Percentiles rank a stretch among this genome's conserved stretches.
Conservation (phyloP, 805 yeast genomes). For the Candida maesae region DNA sequence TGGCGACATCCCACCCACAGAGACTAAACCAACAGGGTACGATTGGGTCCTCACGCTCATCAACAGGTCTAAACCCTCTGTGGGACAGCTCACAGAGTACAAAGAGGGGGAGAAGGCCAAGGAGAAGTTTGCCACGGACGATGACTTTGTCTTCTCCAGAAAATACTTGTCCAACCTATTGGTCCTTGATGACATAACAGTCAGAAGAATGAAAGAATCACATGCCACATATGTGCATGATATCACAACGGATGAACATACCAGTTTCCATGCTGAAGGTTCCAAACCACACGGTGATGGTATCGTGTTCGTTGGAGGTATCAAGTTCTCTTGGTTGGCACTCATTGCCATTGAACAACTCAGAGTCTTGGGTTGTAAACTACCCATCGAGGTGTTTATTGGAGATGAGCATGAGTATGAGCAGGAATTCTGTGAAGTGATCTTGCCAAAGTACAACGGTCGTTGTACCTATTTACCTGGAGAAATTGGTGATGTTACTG, state of each 20-base stretch:
- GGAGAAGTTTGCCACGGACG: conserved; percentile 39
- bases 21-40: conserved; percentile 9
- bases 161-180: conserved; percentile 43
- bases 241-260: conserved; percentile 36
- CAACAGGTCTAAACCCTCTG: conserved; percentile 33
- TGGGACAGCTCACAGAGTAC: conserved; percentile 42
- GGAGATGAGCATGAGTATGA: conserved; percentile 66
- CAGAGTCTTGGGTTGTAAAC: conserved; percentile 53
- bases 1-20: not conserved
- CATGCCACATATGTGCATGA: conserved; percentile 35
- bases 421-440: conserved; percentile 54
- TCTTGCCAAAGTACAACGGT: conserved; percentile 58
- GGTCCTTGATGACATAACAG: conserved; percentile 34
- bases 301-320: conserved; percentile 72
- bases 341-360: conserved; percentile 58
- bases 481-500: conserved; percentile 48
- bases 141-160: conserved; percentile 41
- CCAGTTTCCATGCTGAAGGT: conserved; percentile 27
- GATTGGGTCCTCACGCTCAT: conserved; percentile 28
- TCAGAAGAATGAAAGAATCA: conserved; percentile 33
- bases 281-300: conserved; percentile 42
- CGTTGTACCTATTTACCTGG: conserved; percentile 60
- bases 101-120: conserved; percentile 37
- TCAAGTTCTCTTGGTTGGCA: conserved; percentile 67
- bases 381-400: conserved; percentile 71